phyloP scores from a whole-genome alignment of 805 yeast genomes.

The Metschnikowia amazonensis region DNA sequence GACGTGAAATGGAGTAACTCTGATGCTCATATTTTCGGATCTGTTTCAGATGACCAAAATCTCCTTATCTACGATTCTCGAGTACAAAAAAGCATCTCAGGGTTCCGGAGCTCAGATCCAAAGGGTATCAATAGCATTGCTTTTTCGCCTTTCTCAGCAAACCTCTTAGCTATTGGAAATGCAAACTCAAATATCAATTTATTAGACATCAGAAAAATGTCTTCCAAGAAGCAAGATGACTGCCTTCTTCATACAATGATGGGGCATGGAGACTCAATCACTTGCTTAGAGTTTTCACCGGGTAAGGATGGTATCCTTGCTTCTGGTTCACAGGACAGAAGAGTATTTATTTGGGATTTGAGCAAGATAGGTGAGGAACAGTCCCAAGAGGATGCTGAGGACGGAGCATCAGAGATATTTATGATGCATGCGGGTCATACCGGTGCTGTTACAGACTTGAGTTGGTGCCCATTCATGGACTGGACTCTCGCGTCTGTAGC shows the following conservation, averaged over 20 bases:
- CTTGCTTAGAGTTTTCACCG: constrained; percentile 74
- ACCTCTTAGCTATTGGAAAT: constrained; percentile 67
- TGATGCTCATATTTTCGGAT: constrained; percentile 52
- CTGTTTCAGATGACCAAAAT: constrained; percentile 69
- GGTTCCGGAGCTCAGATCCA: constrained; percentile 25
- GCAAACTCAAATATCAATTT: constrained; percentile 62
- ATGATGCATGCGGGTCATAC: constrained; percentile 95
- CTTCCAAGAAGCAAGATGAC: constrained; percentile 6
- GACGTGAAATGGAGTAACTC: constrained; percentile 71
- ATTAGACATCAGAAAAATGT: constrained; percentile 56
- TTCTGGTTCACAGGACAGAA: constrained; percentile 71
- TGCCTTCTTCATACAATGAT: constrained; percentile 63
- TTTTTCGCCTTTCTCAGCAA: constrained; percentile 57
- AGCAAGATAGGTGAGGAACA: constrained; percentile 80
- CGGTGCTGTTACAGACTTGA: constrained; percentile 67
- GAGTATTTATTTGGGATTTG: constrained; percentile 80
- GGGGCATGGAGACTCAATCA: constrained; percentile 75
- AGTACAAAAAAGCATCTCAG: constrained; percentile 22
- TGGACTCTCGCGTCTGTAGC: constrained; percentile 71
- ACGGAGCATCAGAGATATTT: constrained; percentile 81
- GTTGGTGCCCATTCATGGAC: constrained; percentile 67
- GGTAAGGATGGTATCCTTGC: constrained; percentile 73
- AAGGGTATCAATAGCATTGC: constrained; percentile 58
- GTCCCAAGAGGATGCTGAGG: constrained; percentile 82
- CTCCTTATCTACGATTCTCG: constrained; percentile 56